phyloP scores from a whole-genome alignment of 257 asterid species.

The Verbascum thapsus region DNA sequence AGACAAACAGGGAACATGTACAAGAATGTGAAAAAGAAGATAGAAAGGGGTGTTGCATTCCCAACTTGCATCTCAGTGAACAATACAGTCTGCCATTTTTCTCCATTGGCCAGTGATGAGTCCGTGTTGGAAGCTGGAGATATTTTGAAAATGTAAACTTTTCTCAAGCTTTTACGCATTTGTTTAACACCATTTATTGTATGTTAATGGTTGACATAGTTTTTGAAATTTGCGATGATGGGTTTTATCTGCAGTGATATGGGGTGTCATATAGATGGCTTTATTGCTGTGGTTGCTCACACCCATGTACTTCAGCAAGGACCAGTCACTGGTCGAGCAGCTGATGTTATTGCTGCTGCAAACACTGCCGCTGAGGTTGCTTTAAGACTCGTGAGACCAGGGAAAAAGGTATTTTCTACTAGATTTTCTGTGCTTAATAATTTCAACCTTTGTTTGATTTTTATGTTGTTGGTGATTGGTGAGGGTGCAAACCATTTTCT shows the following conservation, averaged over 20 bases:
- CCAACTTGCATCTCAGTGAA: slow-evolving; percentile 93
- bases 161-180: not conserved
- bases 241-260: slow-evolving; percentile 65
- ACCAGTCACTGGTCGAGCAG: slow-evolving; percentile 84
- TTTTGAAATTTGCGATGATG: slow-evolving; percentile 21
- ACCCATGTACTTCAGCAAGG: slow-evolving; percentile 85
- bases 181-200: not conserved
- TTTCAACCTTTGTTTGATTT: not conserved
- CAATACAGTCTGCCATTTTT: slow-evolving; percentile 80
- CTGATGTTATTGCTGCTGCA: slow-evolving; percentile 96
- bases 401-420: slow-evolving; percentile 61
- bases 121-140: slow-evolving; percentile 77
- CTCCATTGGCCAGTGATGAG: slow-evolving; percentile 82
- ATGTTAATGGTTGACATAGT: not conserved
- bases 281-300: slow-evolving; percentile 92
- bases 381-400: slow-evolving; percentile 86
- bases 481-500: not conserved
- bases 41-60: slow-evolving; percentile 90
- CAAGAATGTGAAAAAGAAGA: slow-evolving; percentile 93
- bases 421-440: not conserved
- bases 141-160: slow-evolving; percentile 73
- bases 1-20: slow-evolving; percentile 93
- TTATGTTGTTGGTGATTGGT: not conserved
- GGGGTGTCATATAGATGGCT: slow-evolving; percentile 99
- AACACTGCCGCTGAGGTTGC: slow-evolving; percentile 98